Percentiles rank a stretch among this genome's conserved stretches.
Conservation (phyloP, 1,139 yeast genomes). For the Suhomyces yuchorum region DNA sequence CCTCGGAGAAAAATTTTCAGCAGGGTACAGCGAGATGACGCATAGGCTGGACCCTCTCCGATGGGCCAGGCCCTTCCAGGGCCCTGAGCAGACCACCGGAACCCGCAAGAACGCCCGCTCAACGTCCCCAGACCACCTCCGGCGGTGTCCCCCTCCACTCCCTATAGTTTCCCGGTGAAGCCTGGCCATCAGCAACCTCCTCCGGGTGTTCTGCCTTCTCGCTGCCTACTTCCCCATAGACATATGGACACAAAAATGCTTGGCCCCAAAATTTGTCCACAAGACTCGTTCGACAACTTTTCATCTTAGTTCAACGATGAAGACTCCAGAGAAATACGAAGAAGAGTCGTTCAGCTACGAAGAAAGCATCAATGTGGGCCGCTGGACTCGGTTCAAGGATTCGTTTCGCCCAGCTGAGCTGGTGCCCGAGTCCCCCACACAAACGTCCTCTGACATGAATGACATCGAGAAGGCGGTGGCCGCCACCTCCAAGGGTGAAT, state of each 20-base stretch:
- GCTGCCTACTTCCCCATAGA: background rate
- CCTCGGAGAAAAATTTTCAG: background rate
- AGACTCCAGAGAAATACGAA: background rate
- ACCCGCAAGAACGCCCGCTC: too few relatives aligned
- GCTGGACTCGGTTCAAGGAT: conserved; percentile 17
- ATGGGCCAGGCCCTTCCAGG: too few relatives aligned
- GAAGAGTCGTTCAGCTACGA: conserved; percentile 4
- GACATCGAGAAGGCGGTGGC: conserved; percentile 40
- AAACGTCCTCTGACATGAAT: conserved; percentile 21
- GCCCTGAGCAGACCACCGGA: too few relatives aligned
- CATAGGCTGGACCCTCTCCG: background rate
- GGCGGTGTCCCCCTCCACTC: too few relatives aligned
- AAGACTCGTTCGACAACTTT: background rate
- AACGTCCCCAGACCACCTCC: too few relatives aligned
- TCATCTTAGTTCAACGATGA: background rate
- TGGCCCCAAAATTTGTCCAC: background rate
- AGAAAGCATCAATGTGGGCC: background rate
- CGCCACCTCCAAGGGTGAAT: conserved; percentile 42
- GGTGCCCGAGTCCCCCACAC: background rate
- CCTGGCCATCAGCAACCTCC: too few relatives aligned
- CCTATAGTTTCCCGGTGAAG: too few relatives aligned
- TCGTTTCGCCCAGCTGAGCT: conserved; percentile 19
- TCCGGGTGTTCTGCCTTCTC: background rate
- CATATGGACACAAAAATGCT: background rate
- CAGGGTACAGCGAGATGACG: background rate